Evolutionary conservation across 257 asterid genomes (phyloP), one percentile per base, ranked within the genome.

Genomic region (Lithospermum erythrorhizon): DNA sequence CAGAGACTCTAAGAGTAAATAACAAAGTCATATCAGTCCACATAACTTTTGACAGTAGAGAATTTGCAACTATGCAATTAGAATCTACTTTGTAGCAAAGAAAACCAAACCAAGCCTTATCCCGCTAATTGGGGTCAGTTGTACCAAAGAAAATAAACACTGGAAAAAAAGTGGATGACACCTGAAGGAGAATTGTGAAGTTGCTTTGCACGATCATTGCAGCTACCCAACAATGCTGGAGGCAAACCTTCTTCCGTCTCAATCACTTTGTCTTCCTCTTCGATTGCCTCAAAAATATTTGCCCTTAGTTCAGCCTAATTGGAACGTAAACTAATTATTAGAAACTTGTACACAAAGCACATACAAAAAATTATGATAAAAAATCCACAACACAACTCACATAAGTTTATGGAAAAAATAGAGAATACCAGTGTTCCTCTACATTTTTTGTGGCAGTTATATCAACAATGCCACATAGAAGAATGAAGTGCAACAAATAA

Each of bases 101-200:
- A 11, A 41, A 41, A 6, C 32, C 32, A 27, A 27, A 27, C 6
- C 32, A 27, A 27, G 32, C 32, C 32, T 27, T 27, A 27, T 27
- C 32, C 32, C 32, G 6, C 32, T 27, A 27, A 27, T 6, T 27
- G 5, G 32, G 6, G 32, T 27, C 32, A 2, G 32, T 5, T 27
- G 32, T 27, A 27, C 7, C 32, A 55, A 55, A 19, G 23, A 55
- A 19, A 55, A 20, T 4, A 55, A 55, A 55, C 25, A 55, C n/a
- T n/a, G 24, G 21, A 30, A 55, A 21, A n/a, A 27, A 4, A 61
- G 53, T 21, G 52, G 52, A 61, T 63, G 27, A 65, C 37, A 84
- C 97, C 98, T 65, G 98, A 88, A 53, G 96, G 95, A 47, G 94
- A 86, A 80, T 88, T 82, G 68, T 91, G 96, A 49, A 91, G 95